Percentiles rank a stretch among this genome's conserved stretches.
Conservation (phyloP, 2,329 filamentous ascomycete genomes). For the Ophiostoma novo-ulmi region DNA sequence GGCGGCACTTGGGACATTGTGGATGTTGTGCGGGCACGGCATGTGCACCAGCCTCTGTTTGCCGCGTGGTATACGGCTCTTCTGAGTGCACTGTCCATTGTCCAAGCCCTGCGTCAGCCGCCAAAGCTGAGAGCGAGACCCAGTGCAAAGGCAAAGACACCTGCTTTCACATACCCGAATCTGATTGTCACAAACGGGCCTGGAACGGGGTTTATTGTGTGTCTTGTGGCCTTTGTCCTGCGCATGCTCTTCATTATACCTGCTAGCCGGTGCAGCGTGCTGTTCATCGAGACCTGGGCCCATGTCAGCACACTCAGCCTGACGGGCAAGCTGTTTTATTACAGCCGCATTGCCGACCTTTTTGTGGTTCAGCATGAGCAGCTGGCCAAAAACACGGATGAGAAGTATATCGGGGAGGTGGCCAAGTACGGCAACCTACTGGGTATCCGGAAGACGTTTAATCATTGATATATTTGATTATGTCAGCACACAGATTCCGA, state of each 20-base stretch:
- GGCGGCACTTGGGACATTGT: constrained; percentile 57
- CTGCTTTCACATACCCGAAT: constrained; percentile 52
- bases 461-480: background rate
- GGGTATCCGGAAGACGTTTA: constrained; percentile 29
- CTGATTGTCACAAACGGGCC: constrained; percentile 84
- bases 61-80: constrained; percentile 67
- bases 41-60: constrained; percentile 73
- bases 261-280: constrained; percentile 58
- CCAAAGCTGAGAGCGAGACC: constrained; percentile 22
- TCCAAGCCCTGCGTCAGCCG: constrained; percentile 34
- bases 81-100: constrained; percentile 47
- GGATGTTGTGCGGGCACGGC: constrained; percentile 68
- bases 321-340: constrained; percentile 70
- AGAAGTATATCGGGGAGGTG: constrained; percentile 31
- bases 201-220: constrained; percentile 76
- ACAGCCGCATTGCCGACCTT: constrained; percentile 61
- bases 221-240: constrained; percentile 45
- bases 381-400: constrained; percentile 47
- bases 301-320: constrained; percentile 76
- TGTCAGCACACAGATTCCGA: background rate
- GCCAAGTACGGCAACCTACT: constrained; percentile 28
- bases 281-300: constrained; percentile 93
- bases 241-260: constrained; percentile 45
- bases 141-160: constrained; percentile 13
- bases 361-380: constrained; percentile 78